Evolutionary conservation across 1,139 yeast genomes (phyloP), one percentile per base, ranked within the genome.

Genomic region (Spathaspora sp.): DNA sequence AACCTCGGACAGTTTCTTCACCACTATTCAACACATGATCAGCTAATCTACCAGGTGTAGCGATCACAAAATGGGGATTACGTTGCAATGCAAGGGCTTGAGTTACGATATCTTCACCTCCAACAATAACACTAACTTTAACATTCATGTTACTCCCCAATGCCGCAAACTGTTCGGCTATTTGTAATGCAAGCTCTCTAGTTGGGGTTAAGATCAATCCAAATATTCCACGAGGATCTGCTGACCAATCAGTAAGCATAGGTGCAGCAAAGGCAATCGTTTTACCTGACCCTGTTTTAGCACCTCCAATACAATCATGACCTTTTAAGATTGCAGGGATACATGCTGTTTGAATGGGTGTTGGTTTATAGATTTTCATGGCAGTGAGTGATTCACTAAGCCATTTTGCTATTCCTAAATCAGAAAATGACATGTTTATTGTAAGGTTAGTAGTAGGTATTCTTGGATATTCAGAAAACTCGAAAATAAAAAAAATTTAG

Each of bases 241-340:
- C 86, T 0, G 97, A 87, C 97, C 99, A 93, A 58, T 84, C 78
- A 1, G 95, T 83, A 47, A 93, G 72, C 90, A 93, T 93, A 1
- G 99, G 99, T 20, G 91, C 95, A 0, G 95, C 98, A 76, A 93
- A 93, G 0, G 99, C 97, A 29, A 95, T 85, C 2, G 99, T 93
- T 63, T 93, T 93, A 78, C 99, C 99, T 27, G 95, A 86, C 68
- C 99, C 99, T 0, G 99, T 93, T 65, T 88, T 88, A 39, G 99
- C 99, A 34, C 99, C 99, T 44, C 99, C 99, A 43, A 93, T 93
- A 64, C 97, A 91, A 64, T 91, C 97, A 55, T 84, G 80, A 8
- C 95, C 97, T 33, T 73, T 74, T 40, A 93, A 64, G 50, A 93
- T 88, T 49, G 86, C 80, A 0, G 98, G 98, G 42, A 93, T 93